Base-by-base conservation (phyloP, 148 eudicot species). In the Nyssa sinensis region DNA sequence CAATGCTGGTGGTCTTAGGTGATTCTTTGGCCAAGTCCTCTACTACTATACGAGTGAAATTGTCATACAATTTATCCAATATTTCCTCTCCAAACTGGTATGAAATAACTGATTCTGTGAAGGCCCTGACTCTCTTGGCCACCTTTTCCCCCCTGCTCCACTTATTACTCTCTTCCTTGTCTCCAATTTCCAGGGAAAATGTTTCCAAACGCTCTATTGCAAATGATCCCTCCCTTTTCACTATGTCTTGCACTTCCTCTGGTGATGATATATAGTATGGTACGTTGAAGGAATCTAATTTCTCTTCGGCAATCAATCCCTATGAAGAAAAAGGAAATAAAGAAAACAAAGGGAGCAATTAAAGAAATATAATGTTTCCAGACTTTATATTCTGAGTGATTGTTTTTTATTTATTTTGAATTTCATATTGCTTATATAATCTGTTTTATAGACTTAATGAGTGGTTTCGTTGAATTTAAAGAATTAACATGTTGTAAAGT, bases 241-340 rank as follows among this genome's bases (percentile, higher is more conserved):
- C 61, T 19, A 76, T 62, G 7, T 31, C 66, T 37, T 79, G 37
- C 23, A 83, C 67, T 44, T 83, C 86, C 64, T 76, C 68, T 59
- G 53, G 13, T 14, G 69, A 75, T 59, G 86, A 74, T n/a, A 32
- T 70, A 29, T 79, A 79, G 70, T 53, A 67, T 24, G 82, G 85
- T 6, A 83, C n/a, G n/a, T 76, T 67, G 34, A 83, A 83, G 13
- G 82, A 72, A 78, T 79, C 82, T 39, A 75, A 11, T 24, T 72
- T 76, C 28, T 75, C 82, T 37, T 69, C 71, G 12, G 58, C 34
- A 23, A 83, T 60, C 41, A 79, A 4, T 17, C 82, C 83, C 85
- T 79, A 44, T 16, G 1, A 1, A 5, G 47, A 33, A 55, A 25
- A 21, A 35, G 47, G 19, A 28, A 7, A 28, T 12, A 27, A n/a